Conservation (phyloP, 108 stramenopile species). For the Mayamaea pseudoterrestris region DNA sequence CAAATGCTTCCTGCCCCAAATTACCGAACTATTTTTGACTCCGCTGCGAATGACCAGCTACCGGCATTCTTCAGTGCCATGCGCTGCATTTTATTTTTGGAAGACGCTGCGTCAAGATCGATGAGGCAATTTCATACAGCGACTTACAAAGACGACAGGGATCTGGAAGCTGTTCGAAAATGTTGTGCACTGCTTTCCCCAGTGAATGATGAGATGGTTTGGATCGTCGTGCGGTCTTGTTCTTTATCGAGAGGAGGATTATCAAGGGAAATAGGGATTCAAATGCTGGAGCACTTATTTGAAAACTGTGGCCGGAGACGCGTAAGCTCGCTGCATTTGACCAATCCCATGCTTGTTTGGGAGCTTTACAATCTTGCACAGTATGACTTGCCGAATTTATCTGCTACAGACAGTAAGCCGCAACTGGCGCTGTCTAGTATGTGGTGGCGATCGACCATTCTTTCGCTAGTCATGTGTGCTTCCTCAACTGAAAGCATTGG, state of each 20-base stretch:
- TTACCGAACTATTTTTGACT: conserved; percentile 36
- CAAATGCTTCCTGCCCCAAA: conserved; percentile 31
- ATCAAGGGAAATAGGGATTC: conserved; percentile 21
- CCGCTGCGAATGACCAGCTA: conserved; percentile 3
- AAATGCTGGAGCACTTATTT: conserved; percentile 48
- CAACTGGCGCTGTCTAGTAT: conserved; percentile 39
- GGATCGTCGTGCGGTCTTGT: conserved; percentile 30
- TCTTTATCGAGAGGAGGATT: neutral
- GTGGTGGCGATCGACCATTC: conserved; percentile 65
- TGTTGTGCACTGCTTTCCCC: conserved; percentile 37
- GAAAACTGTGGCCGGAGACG: conserved; percentile 20
- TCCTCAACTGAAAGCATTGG: conserved; percentile 32
- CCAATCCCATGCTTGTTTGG: conserved; percentile 25
- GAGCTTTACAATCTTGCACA: conserved; percentile 46
- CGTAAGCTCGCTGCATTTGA: conserved; percentile 7
- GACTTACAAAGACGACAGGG: conserved; percentile 12
- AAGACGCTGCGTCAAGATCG: conserved; percentile 20
- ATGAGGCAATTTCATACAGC: conserved; percentile 22
- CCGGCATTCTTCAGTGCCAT: conserved; percentile 26
- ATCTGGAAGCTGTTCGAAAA: conserved; percentile 20
- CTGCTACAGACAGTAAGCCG: neutral
- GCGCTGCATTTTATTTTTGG: conserved; percentile 46
- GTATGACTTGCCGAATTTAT: conserved; percentile 22
- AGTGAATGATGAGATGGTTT: conserved; percentile 54
- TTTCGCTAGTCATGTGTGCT: conserved; percentile 48